Percentiles rank a stretch among this genome's conserved stretches.
Evolutionary conservation across 805 yeast species (phyloP).

Genomic region (Candida glaebosa): DNA sequence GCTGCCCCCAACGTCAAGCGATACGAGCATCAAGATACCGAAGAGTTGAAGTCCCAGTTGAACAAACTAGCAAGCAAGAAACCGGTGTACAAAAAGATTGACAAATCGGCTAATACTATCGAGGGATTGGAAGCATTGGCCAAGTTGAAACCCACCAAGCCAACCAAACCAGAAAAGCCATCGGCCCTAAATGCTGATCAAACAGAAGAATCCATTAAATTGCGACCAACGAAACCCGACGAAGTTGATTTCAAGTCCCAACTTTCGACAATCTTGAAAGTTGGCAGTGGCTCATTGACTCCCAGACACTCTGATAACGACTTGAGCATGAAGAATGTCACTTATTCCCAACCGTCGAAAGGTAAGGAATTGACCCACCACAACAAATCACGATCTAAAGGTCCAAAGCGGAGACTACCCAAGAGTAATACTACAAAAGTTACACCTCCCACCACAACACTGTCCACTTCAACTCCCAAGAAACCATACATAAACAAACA

Average conservation of each 20-base stretch:
- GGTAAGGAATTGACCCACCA: slow-evolving; percentile 37
- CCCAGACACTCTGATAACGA: not conserved
- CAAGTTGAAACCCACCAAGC: slow-evolving; percentile 15
- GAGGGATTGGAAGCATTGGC: slow-evolving; percentile 16
- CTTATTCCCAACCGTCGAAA: slow-evolving; percentile 1
- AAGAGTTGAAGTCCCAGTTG: slow-evolving; percentile 22
- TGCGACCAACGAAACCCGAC: slow-evolving; percentile 4
- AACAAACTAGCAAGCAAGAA: slow-evolving; percentile 16
- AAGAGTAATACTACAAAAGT: slow-evolving; percentile 10
- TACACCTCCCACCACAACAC: not conserved
- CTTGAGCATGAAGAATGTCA: not conserved
- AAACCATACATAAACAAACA: not conserved
- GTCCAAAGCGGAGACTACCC: slow-evolving; percentile 51
- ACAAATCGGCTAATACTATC: slow-evolving; percentile 7
- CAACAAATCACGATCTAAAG: slow-evolving; percentile 46
- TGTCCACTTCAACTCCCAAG: not conserved
- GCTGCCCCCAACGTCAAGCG: slow-evolving; percentile 13
- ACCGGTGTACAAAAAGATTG: slow-evolving; percentile 4
- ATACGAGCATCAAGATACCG: slow-evolving; percentile 21
- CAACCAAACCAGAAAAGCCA: slow-evolving; percentile 4
- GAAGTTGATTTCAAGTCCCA: slow-evolving; percentile 17
- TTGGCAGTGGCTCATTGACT: slow-evolving; percentile 24
- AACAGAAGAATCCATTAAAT: slow-evolving; percentile 5
- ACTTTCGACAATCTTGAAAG: slow-evolving; percentile 25
- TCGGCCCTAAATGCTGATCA: slow-evolving; percentile 1